Evolutionary conservation across 371 early-diverging fungal genomes (phyloP), one percentile per base, ranked within the genome.

Genomic region (Lichtheimia ornata): DNA sequence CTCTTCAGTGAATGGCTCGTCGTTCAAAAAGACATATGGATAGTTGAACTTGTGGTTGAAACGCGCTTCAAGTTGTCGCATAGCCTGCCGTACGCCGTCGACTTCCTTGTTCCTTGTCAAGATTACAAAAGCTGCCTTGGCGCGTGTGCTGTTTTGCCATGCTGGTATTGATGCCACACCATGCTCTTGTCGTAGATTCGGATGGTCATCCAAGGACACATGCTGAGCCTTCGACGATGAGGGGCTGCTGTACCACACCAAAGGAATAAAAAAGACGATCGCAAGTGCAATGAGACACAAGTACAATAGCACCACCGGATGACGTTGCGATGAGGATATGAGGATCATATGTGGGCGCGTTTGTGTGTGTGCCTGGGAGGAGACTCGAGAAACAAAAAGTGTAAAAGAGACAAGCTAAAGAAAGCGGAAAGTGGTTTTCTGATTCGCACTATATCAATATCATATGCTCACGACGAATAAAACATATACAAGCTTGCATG

Each of bases 1-100:
- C 51, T 86, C 82, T 5, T 84, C 79, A 0, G 89, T 85, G 59
- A 96, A 97, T 7, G 89, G 89, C 30, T 77, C 81, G 57, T 97
- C 91, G 67, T 91, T 93, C 58, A 91, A 51, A 62, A 91, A 89
- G 17, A 97, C 91, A 69, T 94, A 97, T 0, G 96, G 95, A 63
- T 96, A 97, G 59, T 88, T 75, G 73, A 83, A 93, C 44, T 84
- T 77, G 56, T 72, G 77, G 70, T 97, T 97, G 71, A 95, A 95
- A 50, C 87, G 72, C 35, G 90, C 86, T 69, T 96, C 95, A 14
- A 95, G 74, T 68, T 88, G 84, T 20, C 74, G 81, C 64, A 97
- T 80, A 0, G 94, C 84, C 20, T 62, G 66, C 35, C 76, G 70
- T 53, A 96, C 82, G 9, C 81, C 86, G 20, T 86, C 66, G 17